Base-by-base conservation (phyloP, 768 basidiomycete genomes). In the Mycena floridula region DNA sequence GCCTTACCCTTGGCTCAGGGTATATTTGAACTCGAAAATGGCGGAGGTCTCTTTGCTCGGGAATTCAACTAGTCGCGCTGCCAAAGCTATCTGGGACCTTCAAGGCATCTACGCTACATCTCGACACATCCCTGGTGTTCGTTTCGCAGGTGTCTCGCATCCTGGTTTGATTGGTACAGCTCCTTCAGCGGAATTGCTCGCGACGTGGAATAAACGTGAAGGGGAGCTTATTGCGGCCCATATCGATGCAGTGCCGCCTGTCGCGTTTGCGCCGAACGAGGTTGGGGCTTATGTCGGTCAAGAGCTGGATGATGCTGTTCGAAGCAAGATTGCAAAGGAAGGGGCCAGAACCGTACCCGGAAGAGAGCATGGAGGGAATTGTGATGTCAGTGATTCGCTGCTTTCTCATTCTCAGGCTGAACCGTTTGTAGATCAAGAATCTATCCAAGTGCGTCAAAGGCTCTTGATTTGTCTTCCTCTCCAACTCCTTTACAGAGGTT, bases 281-380 rank as follows among this genome's bases (percentile, higher is more conserved):
- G 66, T 55, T 21, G 82, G 82, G 1, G 74, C 79, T 5, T 81
- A 88, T 53, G 75, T 89, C 11, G 86, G 86, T 3, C 82, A 86
- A 56, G 79, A 82, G 30, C 50, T 87, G 3, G 52, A 62, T 9
- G n/a, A n/a, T n/a, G n/a, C n/a, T n/a, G n/a, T n/a, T n/a, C n/a
- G n/a, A n/a, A n/a, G 69, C 48, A 81, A 74, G 67, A 77, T 89
- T 45, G 66, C 67, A 9, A 56, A 53, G 24, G 84, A 89, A 50
- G 86, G 86, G 18, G 85, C 85, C 28, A 69, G 86, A 49, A 88
- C 86, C 0, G 68, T 85, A 35, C 86, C 86, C 6, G 83, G 81
- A 12, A 60, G 86, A n/a, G 85, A 89, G 57, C 84, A 88, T 58
- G 85, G 86, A 15, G 86, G 86, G 23, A 85, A 85, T 47, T 85